Base-by-base conservation (phyloP, 192 early-diverging fungal genomes). In the Geosiphon pyriformis region DNA sequence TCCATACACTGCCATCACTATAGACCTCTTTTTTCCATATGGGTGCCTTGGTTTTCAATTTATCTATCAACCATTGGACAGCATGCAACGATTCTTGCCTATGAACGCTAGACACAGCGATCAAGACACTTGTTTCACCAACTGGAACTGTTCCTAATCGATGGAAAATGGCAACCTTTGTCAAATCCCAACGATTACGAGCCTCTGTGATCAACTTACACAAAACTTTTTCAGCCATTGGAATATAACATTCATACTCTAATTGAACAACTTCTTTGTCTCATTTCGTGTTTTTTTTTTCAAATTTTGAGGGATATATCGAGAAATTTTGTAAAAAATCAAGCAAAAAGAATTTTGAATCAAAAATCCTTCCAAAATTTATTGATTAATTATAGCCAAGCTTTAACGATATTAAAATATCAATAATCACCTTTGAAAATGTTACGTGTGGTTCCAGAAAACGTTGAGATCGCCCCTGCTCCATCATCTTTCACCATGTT, bases 21-120 rank as follows among this genome's bases (percentile, higher is more conserved):
- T 95, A 90, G 1, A 89, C 66, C 72, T 98, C 95, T 70, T 90
- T 91, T 69, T 98, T 98, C 95, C 95, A 98, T 37, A 98, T 91
- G 2, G 94, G 94, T 58, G 90, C 83, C 20, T 81, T 73, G 0
- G 73, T 83, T 73, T 98, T 98, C n/a, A 98, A 78, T 56, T 92
- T 83, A 60, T 98, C 88, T 56, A 98, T 92, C 48, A 98, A 76
- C 78, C 84, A 95, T 37, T 83, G 85, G 0, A 87, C 82, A 1
- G 92, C 88, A 27, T 80, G 78, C 27, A 96, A 75, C 0, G 90
- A 89, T 57, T 91, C 91, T 26, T 76, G 77, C 6, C 95, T 76
- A 70, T 96, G 94, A 0, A 89, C 84, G 17, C 85, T 87, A 0
- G 88, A 90, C 15, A 85, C 88, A 0, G 89, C 90, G 48, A 96